Conservation (phyloP, 2,329 filamentous ascomycete genomes). For the Thielaviopsis populi region DNA sequence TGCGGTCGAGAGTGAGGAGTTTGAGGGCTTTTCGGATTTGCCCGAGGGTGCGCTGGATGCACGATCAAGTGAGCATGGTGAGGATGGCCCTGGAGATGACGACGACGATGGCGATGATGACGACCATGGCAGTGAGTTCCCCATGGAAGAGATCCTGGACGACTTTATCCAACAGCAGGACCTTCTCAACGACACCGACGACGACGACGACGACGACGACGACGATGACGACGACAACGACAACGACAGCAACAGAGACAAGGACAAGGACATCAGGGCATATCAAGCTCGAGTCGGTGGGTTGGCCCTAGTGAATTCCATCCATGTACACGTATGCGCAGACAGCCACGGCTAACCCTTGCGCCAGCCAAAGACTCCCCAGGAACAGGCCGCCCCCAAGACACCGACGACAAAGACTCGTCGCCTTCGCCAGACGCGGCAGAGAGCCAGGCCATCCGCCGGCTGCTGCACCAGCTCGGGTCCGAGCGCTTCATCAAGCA, state of each 20-base stretch:
- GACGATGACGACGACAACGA: not conserved
- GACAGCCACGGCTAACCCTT: not conserved
- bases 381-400: not conserved
- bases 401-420: no score
- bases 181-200: not conserved
- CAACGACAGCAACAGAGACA: no score
- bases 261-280: not conserved
- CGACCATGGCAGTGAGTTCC: constrained; percentile 13
- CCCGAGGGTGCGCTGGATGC: not conserved
- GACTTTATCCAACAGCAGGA: constrained; percentile 11
- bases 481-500: constrained; percentile 5
- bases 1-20: constrained; percentile 3
- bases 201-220: not conserved
- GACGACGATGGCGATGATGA: constrained; percentile 1
- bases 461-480: constrained; percentile 10
- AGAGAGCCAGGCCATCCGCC: constrained; percentile 6
- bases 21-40: constrained; percentile 10
- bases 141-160: constrained; percentile 18
- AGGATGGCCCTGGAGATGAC: not conserved
- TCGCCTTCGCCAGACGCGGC: not conserved
- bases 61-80: not conserved
- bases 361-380: not conserved
- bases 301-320: not conserved
- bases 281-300: not conserved
- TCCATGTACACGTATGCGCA: not conserved